Evolutionary conservation across 2,329 filamentous ascomycete genomes (phyloP), one percentile per base, ranked within the genome.

Genomic region (Aureobasidium sp.): DNA sequence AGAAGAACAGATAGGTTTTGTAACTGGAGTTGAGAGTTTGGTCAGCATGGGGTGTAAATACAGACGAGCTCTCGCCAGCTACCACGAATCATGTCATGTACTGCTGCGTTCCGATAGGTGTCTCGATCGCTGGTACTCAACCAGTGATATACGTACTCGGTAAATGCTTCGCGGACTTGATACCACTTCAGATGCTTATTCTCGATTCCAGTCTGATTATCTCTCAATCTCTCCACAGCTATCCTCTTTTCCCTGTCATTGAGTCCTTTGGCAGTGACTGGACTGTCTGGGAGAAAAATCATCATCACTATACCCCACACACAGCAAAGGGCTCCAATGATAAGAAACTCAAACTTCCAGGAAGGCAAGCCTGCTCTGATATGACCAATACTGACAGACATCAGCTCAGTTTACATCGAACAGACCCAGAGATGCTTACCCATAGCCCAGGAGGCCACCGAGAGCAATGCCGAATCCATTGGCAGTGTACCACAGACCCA

Each of bases 301-400:
- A 80, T 76, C 67, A 86, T 80, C n/a, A 83, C 71, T 7, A 85
- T 76, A 2, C 81, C 84, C 79, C 84, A 87, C 15, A 76, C 64
- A 5, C 81, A 75, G 60, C 83, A 85, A 8, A 86, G 75, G 0
- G 80, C 65, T 17, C 75, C 75, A 1, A 75, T 84, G 14, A 88
- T 79, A 17, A 88, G 73, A 68, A 88, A 88, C 58, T 87, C 84
- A 65, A 85, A 87, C 67, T 82, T 82, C 86, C 85, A 88, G 0
- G 80, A 81, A 0, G 80, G 77, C 31, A 87, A 75, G 0, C 77
- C 74, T 17, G 81, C 82, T 48, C 77, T 76, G 64, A 83, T 83
- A 63, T 84, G 76, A 1, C 84, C 84, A 41, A 87, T 85, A 0
- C 79, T 82, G 41, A 63, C 66, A 27, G 1, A 44, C 7, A 20